Evolutionary conservation across 345 rosid species (phyloP).

Genomic region (Diplotaxis tenuifolia): DNA sequence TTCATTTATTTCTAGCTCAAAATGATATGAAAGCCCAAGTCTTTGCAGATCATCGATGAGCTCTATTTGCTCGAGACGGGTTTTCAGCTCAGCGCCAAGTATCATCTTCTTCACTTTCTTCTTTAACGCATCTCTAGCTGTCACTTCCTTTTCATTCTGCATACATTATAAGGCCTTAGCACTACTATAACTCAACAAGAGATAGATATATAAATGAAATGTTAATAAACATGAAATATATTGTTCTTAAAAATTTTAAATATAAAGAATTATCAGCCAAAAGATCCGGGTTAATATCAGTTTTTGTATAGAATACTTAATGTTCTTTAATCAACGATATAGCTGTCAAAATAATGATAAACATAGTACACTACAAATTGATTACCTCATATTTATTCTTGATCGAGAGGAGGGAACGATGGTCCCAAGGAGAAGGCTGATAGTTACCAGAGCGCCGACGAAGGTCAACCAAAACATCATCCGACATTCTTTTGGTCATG

Average conservation of each 20-base stretch:
- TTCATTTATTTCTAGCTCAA: slow-evolving; percentile 30
- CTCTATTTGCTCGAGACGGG: background rate
- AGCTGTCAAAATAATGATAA: background rate
- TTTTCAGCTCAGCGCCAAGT: background rate
- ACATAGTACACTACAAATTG: background rate
- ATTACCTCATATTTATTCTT: background rate
- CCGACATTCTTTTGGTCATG: background rate
- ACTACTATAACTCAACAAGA: background rate
- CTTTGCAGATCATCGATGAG: slow-evolving; percentile 18
- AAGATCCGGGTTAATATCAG: too few relatives aligned
- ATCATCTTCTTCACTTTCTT: slow-evolving; percentile 2
- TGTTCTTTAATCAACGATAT: too few relatives aligned
- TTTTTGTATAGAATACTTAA: too few relatives aligned
- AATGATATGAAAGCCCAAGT: slow-evolving; percentile 46
- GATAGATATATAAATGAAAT: background rate
- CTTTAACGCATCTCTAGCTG: slow-evolving; percentile 10
- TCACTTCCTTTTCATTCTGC: background rate
- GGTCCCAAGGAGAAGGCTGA: background rate
- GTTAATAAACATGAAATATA: background rate
- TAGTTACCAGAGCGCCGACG: background rate
- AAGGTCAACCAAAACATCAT: background rate
- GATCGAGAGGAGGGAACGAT: background rate
- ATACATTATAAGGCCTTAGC: background rate
- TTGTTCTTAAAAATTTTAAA: too few relatives aligned
- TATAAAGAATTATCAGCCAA: too few relatives aligned